These are phyloP conservation scores for Nicotiana undulata DNA, from an alignment of 257 asterid genomes.

Conservation along the genomic window DNA sequence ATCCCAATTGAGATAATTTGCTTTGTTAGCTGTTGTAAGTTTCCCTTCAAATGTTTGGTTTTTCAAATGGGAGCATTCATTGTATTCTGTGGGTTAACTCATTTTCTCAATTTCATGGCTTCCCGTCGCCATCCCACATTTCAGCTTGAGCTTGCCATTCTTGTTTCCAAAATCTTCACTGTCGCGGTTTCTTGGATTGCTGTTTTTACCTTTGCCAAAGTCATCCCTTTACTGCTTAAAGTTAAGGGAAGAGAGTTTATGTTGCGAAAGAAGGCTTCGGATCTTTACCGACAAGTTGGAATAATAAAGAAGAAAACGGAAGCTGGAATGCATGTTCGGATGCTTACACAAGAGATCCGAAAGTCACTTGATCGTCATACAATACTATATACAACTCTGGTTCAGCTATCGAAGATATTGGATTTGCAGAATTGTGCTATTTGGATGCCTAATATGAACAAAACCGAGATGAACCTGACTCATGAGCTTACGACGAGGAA, in stretches of 20 bases:
- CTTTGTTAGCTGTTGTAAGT: constrained; percentile 64
- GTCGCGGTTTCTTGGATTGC: constrained; percentile 82
- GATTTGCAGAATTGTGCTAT: constrained; percentile 73
- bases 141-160: constrained; percentile 68
- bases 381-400: constrained; percentile 69
- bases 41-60: constrained; percentile 87
- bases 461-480: constrained; percentile 58
- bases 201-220: constrained; percentile 60
- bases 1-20: constrained; percentile 86
- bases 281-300: constrained; percentile 80
- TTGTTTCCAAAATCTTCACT: constrained; percentile 67
- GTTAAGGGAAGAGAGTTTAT: constrained; percentile 69
- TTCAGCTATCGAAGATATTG: constrained; percentile 74
- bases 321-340: constrained; percentile 77
- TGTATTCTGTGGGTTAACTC: constrained; percentile 90
- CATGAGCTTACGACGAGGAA: constrained; percentile 50
- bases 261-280: constrained; percentile 75
- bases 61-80: constrained; percentile 77
- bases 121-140: constrained; percentile 75
- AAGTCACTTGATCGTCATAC: constrained; percentile 91
- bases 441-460: constrained; percentile 77
- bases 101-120: constrained; percentile 82
- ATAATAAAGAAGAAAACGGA: constrained; percentile 61
- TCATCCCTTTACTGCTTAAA: constrained; percentile 66
- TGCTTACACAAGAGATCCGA: constrained; percentile 90